phyloP scores from a whole-genome alignment of 768 basidiomycete species.

The Pulveroboletus sp. region DNA sequence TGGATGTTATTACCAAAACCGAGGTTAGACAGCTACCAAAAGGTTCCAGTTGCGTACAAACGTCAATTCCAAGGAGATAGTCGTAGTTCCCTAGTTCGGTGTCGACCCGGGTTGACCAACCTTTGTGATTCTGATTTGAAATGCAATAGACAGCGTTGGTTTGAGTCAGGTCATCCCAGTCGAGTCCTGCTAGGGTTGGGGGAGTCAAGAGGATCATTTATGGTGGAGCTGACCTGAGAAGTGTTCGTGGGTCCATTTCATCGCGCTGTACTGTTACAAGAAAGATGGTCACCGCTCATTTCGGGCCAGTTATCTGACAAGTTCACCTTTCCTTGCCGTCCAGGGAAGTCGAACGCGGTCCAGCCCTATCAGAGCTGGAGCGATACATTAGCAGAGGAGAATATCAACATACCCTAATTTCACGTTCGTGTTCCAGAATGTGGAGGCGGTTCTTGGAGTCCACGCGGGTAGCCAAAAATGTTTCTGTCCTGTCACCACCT shows the following conservation, averaged over 20 bases:
- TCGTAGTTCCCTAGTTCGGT: conserved; percentile 87
- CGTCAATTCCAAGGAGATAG: conserved; percentile 74
- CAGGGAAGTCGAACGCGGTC: conserved; percentile 87
- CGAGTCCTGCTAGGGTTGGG: conserved; percentile 53
- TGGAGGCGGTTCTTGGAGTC: conserved; percentile 66
- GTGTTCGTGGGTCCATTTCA: conserved; percentile 75
- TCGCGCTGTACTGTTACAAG: conserved; percentile 56
- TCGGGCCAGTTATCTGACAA: conserved; percentile 13
- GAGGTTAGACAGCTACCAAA: conserved; percentile 1
- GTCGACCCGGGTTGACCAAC: conserved; percentile 83
- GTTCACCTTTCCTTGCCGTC: conserved; percentile 65
- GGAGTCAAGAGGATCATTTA: not conserved
- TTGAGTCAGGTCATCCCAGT: conserved; percentile 73
- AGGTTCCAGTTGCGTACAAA: conserved; percentile 30
- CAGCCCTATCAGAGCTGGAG: conserved; percentile 52
- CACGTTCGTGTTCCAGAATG: conserved; percentile 51
- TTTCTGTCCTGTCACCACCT: conserved; percentile 77
- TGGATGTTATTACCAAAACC: conserved; percentile 29
- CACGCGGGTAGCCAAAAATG: conserved; percentile 67
- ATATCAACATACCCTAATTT: conserved; percentile 57
- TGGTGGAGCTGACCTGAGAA: conserved; percentile 59
- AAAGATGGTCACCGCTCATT: not conserved
- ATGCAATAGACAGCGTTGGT: conserved; percentile 73
- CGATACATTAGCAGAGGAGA: not conserved
- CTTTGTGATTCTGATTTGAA: conserved; percentile 59